Base-by-base conservation (phyloP, 768 basidiomycete genomes). In the Pleurotus giganteus region DNA sequence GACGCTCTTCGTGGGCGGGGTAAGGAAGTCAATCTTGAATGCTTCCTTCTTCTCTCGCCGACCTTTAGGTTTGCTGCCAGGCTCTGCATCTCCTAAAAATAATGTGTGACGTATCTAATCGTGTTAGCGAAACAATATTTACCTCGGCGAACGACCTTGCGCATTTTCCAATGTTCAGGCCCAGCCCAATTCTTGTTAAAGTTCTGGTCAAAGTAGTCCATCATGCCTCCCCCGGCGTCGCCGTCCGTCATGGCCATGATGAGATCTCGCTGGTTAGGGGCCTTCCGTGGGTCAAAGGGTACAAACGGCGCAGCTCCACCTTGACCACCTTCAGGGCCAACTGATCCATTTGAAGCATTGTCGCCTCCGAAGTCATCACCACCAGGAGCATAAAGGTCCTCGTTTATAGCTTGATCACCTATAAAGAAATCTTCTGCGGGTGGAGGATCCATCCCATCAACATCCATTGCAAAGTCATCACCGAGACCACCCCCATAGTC, bases 151-250 rank as follows among this genome's bases (percentile, higher is more conserved):
- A 93, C 75, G n/a, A 86, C 79, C 65, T 86, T 89, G 58, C 89
- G 76, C 64, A 98, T 69, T 67, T 96, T 98, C 96, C 97, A 99
- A 66, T 99, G 97, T 69, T 98, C 93, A 6, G 95, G 95, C 0
- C 97, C 97, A 3, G 97, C 97, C 97, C 97, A 99, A 61, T 96
- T 96, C 78, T 91, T 96, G 62, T 86, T 76, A 63, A 90, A 80
- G 58, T 76, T 84, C 63, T 86, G 81, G 68, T 98, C 95, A 65
- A 98, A 97, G 69, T 96, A 97, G 63, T 95, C 94, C 54, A 89
- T 83, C 54, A 78, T 81, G 2, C 79, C 84, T 3, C 73, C 76
- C n/a, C 76, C 79, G 5, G 69, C 75, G 58, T 80, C 74, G 2
- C 74, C 80, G 47, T 85, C 83, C 2, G 83, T 84, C 85, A 97